Conservation (phyloP, 78 protist species). For the Pigoraptor vietnamica region DNA sequence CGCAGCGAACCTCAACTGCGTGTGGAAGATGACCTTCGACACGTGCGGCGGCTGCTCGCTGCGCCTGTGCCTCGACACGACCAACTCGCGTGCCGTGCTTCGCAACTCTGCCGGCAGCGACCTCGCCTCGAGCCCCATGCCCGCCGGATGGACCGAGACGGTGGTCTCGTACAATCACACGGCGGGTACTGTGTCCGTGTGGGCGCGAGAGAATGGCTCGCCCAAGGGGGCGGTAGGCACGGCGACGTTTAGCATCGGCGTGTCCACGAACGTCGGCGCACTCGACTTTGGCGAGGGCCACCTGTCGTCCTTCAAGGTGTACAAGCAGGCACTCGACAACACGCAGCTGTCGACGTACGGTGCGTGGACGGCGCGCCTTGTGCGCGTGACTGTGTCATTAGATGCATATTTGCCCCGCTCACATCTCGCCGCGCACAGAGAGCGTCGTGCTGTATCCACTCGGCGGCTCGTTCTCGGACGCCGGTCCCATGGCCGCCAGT, state of each 20-base stretch:
- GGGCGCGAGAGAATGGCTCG: neutral
- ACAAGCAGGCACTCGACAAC: neutral
- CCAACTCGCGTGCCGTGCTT: neutral
- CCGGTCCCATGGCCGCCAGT: neutral
- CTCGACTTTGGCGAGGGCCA: neutral
- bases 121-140: neutral
- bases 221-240: neutral
- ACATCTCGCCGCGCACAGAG: neutral
- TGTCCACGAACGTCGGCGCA: neutral
- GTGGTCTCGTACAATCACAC: neutral
- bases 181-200: neutral
- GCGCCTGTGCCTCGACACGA: neutral
- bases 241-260: neutral
- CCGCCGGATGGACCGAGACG: neutral
- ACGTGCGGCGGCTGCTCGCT: neutral
- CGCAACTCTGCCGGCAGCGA: neutral
- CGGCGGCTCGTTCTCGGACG: neutral
- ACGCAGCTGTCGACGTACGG: neutral
- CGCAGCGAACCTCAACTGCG: neutral
- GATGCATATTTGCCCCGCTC: neutral
- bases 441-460: neutral
- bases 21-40: neutral
- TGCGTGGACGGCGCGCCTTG: no score
- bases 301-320: neutral
- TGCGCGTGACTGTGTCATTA: no score